Evolutionary conservation across 805 yeast species (phyloP).

Genomic region (Komagataella pseudopastoris): DNA sequence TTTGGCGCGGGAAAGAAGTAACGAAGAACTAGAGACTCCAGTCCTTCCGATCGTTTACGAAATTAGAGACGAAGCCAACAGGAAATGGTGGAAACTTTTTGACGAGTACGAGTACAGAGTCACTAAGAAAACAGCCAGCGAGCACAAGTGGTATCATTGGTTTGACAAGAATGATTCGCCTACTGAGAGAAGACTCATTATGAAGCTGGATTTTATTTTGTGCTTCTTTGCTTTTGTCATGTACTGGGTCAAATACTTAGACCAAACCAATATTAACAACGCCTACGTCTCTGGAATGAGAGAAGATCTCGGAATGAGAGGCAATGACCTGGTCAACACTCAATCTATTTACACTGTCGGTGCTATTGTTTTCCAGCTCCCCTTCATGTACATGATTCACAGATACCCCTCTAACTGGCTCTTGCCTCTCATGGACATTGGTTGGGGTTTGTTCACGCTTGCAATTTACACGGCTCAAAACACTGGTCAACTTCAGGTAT

Average conservation of each 20-base stretch:
- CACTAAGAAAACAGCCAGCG: slow-evolving; percentile 16
- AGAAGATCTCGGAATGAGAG: slow-evolving; percentile 41
- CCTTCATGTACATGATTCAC: not conserved
- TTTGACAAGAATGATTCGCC: slow-evolving; percentile 34
- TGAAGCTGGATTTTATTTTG: slow-evolving; percentile 42
- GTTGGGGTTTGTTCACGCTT: slow-evolving; percentile 17
- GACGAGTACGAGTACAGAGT: slow-evolving; percentile 51
- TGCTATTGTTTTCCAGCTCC: slow-evolving; percentile 9
- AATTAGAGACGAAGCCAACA: slow-evolving; percentile 37
- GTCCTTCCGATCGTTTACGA: slow-evolving; percentile 13
- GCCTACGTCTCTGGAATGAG: slow-evolving; percentile 59
- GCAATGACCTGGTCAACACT: slow-evolving; percentile 17
- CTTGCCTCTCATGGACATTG: slow-evolving; percentile 11
- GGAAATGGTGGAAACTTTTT: slow-evolving; percentile 42
- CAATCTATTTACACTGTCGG: slow-evolving; percentile 24
- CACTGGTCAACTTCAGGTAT: slow-evolving; percentile 37
- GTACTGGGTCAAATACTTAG: slow-evolving; percentile 60
- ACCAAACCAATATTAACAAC: slow-evolving; percentile 43
- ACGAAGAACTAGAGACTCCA: not conserved
- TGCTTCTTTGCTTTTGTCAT: slow-evolving; percentile 38
- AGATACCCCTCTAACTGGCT: slow-evolving; percentile 4
- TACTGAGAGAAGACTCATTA: slow-evolving; percentile 30
- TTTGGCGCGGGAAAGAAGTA: not conserved
- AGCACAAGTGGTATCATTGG: slow-evolving; percentile 41
- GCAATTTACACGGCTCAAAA: slow-evolving; percentile 18